Percentiles rank a stretch among this genome's conserved stretches.
Evolutionary conservation across 345 rosid genomes (phyloP).

Genomic region (Raphanus sativus): DNA sequence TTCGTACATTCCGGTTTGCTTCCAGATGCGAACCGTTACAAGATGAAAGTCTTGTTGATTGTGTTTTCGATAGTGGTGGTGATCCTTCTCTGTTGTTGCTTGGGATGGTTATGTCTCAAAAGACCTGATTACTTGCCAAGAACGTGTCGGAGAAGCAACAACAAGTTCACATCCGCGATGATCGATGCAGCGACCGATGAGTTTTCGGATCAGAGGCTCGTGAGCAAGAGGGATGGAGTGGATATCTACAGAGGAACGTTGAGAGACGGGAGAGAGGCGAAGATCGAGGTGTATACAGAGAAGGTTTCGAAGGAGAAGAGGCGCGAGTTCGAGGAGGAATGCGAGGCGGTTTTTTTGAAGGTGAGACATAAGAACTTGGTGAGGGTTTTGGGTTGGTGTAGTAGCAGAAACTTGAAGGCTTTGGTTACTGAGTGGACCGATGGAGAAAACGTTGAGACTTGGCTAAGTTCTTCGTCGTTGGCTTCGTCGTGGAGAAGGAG

Average conservation of each 20-base stretch:
- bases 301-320: constrained; percentile 38
- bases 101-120: constrained; percentile 54
- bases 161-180: constrained; percentile 53
- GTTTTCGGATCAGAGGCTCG: constrained; percentile 48
- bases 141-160: constrained; percentile 38
- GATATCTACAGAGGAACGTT: constrained; percentile 51
- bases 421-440: constrained; percentile 55
- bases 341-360: constrained; percentile 46
- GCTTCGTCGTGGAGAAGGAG: constrained; percentile 60
- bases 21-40: constrained; percentile 42
- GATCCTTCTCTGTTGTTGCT: constrained; percentile 41
- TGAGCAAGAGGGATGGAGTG: constrained; percentile 36
- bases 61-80: constrained; percentile 49
- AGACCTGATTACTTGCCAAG: constrained; percentile 60
- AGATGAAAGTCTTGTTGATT: constrained; percentile 48
- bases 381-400: constrained; percentile 64
- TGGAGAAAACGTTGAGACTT: constrained; percentile 48
- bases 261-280: constrained; percentile 48
- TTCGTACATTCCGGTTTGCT: constrained; percentile 60
- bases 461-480: constrained; percentile 44
- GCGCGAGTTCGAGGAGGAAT: constrained; percentile 44
- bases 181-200: constrained; percentile 55
- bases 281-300: constrained; percentile 56
- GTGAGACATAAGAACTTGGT: constrained; percentile 59
- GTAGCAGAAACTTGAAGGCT: constrained; percentile 43